Conservation (phyloP, 2,329 filamentous ascomycete genomes). For the Epichloe aotearoae region DNA sequence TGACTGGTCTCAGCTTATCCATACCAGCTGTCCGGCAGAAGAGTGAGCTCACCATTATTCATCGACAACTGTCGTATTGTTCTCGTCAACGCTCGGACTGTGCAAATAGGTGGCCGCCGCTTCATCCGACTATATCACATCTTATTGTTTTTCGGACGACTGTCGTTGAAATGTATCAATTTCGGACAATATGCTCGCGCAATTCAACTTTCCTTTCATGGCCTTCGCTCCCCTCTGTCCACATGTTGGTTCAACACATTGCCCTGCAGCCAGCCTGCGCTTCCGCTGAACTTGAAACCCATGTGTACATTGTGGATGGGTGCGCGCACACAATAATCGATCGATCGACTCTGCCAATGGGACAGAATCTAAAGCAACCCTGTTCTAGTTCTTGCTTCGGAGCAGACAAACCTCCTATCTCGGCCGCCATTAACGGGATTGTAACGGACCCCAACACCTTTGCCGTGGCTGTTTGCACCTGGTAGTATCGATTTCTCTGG, state of each 20-base stretch:
- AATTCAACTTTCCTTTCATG: background rate
- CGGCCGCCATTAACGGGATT: background rate
- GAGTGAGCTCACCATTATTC: background rate
- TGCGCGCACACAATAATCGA: background rate
- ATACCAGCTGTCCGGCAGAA: background rate
- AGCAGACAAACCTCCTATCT: constrained; percentile 1
- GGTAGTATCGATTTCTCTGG: constrained; percentile 1
- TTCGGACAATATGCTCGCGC: background rate
- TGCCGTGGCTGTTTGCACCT: background rate
- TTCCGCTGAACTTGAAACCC: background rate
- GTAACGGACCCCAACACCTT: background rate
- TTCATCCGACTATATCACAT: background rate
- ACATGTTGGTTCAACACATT: background rate
- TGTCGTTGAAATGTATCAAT: background rate
- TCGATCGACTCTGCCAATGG: background rate
- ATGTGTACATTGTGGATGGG: background rate
- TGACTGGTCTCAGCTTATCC: background rate
- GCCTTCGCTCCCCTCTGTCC: background rate
- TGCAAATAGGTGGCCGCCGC: background rate
- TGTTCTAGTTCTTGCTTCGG: background rate
- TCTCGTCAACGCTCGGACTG: background rate
- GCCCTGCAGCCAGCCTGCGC: background rate
- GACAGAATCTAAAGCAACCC: background rate
- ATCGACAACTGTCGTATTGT: background rate
- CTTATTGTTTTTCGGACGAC: background rate